Evolutionary conservation across 2,329 filamentous ascomycete genomes (phyloP).

Genomic region (Colletotrichum liaoningense): DNA sequence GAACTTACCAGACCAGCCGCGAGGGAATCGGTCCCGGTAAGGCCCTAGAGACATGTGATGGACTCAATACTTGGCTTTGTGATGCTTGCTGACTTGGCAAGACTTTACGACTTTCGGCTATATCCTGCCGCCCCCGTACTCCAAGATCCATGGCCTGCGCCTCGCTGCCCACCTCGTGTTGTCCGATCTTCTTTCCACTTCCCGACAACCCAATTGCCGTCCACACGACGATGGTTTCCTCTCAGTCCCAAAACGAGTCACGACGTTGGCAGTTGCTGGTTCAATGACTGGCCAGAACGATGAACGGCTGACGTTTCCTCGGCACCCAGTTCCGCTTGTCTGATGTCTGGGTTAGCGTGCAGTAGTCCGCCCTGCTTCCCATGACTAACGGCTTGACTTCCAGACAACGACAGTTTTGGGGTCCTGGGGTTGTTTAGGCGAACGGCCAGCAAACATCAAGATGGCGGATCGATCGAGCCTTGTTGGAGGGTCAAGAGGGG

Average conservation of each 20-base stretch:
- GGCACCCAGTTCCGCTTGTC: conserved; percentile 10
- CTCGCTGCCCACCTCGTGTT: conserved; percentile 8
- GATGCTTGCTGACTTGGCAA: not conserved
- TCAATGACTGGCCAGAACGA: not conserved
- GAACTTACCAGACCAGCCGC: not conserved
- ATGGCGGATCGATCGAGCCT: conserved; percentile 20
- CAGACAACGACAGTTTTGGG: conserved; percentile 14
- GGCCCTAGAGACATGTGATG: conserved; percentile 12
- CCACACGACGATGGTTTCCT: not conserved
- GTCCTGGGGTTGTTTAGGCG: not conserved
- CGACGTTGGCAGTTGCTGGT: not conserved
- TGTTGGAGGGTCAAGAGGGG: conserved; percentile 14
- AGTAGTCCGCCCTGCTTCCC: conserved; percentile 14
- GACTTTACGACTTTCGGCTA: conserved; percentile 7
- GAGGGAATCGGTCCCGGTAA: not conserved
- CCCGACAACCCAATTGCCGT: not conserved
- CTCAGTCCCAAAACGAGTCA: not conserved
- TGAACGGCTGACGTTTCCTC: conserved; percentile 18
- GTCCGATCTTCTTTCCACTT: not conserved
- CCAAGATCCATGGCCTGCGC: not conserved
- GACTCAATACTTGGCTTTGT: not conserved
- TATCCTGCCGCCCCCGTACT: not conserved
- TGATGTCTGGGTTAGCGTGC: conserved; percentile 3
- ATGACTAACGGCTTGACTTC: not conserved
- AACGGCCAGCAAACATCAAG: not conserved